Conservation (phyloP, 1,284 basidiomycete genomes). For the Ustanciosporium gigantosporum region DNA sequence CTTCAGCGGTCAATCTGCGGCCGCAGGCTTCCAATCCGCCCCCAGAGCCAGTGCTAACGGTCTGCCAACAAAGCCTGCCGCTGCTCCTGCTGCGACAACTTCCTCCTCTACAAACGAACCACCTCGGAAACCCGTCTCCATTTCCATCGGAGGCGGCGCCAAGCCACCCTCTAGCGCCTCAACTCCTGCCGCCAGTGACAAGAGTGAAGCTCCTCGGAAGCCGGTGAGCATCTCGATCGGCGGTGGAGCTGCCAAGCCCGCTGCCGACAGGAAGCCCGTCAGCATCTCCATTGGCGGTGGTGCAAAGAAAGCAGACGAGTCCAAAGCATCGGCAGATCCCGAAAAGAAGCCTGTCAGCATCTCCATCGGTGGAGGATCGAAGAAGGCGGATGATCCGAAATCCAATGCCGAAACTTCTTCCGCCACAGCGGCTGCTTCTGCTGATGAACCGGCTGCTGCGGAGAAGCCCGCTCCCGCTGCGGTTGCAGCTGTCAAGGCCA, state of each 20-base stretch:
- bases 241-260: conserved; percentile 38
- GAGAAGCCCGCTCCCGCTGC: conserved; percentile 28
- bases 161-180: conserved; percentile 3
- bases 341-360: conserved; percentile 42
- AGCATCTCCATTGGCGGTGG: conserved; percentile 57
- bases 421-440: conserved; percentile 8
- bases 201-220: conserved; percentile 36
- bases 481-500: conserved; percentile 40
- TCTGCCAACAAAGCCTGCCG: conserved; percentile 38
- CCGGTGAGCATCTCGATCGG: conserved; percentile 59
- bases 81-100: conserved; percentile 11
- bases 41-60: conserved; percentile 7
- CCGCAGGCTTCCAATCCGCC: too few species aligned
- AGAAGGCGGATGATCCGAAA: conserved; percentile 1
- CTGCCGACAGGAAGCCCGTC: conserved; percentile 34
- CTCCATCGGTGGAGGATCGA: conserved; percentile 39
- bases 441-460: conserved; percentile 8
- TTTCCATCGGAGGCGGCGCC: conserved; percentile 44
- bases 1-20: conserved; percentile 6
- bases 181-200: conserved; percentile 10
- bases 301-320: conserved; percentile 10
- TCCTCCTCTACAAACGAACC: conserved; percentile 1
- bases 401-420: not conserved
- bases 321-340: not conserved
- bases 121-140: conserved; percentile 38